Base-by-base conservation (phyloP, 352 stramenopile genomes). In the Globisporangium canariense region DNA sequence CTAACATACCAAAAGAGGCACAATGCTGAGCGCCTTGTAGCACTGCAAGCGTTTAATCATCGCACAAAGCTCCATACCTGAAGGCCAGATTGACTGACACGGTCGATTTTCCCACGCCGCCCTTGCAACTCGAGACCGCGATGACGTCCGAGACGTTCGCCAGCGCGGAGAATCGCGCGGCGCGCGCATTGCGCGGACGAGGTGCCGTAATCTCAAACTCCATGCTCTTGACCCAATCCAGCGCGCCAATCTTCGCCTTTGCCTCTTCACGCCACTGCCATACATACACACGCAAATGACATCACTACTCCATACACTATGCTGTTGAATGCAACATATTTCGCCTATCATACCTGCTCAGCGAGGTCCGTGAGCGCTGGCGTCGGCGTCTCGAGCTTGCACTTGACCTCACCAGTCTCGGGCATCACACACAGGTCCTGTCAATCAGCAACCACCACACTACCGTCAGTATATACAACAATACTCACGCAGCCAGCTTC, bases 51-150 rank as follows among this genome's bases (percentile, higher is more conserved):
- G 4, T 36, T 8, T 2, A 5, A 36, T 36, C n/a, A 32, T 50
- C 10, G 13, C 13, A 36, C 2, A 18, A 13, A 40, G 8, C 40
- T 10, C 18, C 5, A 11, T 51, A 87, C 86, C 89, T 90, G 69
- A 97, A 99, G 4, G 98, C 98, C 2, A 99, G 80, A 70, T 99
- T 99, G 16, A 99, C 97, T 9, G 97, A 91, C n/a, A 98, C 98
- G 0, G 97, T 99, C 13, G 93, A 99, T 73, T 99, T 99, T 56
- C 98, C 98, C 2, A 99, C 98, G 38, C 98, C 98, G 25, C 98
- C 98, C 73, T 98, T 98, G 80, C 94, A 97, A 69, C 90, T 98
- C 20, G 85, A 96, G 30, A 97, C 89, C 11, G 88, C 89, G 59
- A 97, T 93, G 64, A 97, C 93, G 61, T 97, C 88, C 49, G 79